Evolutionary conservation across 768 basidiomycete genomes (phyloP).

Genomic region (Trametes meyenii): DNA sequence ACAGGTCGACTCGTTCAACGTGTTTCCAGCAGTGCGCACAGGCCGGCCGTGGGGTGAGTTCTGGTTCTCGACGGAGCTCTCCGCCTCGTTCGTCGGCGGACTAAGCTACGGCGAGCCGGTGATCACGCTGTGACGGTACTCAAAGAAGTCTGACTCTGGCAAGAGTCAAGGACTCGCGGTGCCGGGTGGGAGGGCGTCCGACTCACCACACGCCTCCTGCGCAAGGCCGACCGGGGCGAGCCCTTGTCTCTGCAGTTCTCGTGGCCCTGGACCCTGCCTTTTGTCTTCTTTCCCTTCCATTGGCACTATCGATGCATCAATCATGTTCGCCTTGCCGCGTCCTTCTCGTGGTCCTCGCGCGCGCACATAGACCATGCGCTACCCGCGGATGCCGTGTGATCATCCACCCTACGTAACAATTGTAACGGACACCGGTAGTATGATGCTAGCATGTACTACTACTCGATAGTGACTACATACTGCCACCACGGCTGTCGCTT

Average conservation of each 20-base stretch:
- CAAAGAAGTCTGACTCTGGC: conserved; percentile 53
- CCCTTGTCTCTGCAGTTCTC: conserved; percentile 50
- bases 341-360: too few relatives aligned
- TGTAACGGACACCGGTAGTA: too few relatives aligned
- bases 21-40: conserved; percentile 50
- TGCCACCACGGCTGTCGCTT: too few relatives aligned
- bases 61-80: conserved; percentile 50
- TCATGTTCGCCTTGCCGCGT: not conserved
- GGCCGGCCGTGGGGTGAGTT: conserved; percentile 79
- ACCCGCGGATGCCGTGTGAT: too few relatives aligned
- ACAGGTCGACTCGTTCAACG: conserved; percentile 68
- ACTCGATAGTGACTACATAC: too few relatives aligned
- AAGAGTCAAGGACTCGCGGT: too few relatives aligned
- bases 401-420: too few relatives aligned
- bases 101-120: conserved; percentile 47
- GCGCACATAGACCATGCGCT: too few relatives aligned
- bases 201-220: conserved; percentile 66
- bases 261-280: not conserved
- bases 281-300: not conserved
- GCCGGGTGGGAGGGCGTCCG: conserved; percentile 56
- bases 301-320: too few relatives aligned
- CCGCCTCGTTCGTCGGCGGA: conserved; percentile 44
- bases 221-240: conserved; percentile 60
- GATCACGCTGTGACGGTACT: conserved; percentile 29
- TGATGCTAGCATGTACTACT: too few relatives aligned